Base-by-base conservation (phyloP, 805 yeast genomes). In the Pichia eremophila region DNA sequence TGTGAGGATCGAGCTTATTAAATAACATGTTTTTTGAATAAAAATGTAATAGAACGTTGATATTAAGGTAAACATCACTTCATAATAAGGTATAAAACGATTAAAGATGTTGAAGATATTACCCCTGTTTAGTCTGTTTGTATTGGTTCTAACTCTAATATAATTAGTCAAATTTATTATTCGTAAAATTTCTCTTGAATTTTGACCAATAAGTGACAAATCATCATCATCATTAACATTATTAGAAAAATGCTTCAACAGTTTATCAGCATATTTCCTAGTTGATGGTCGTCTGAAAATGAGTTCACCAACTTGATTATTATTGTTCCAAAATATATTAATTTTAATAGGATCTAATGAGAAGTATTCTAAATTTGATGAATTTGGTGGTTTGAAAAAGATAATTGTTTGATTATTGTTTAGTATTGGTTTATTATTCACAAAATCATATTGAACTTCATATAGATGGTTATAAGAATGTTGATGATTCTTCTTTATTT, bases 331-430 rank as follows among this genome's bases (percentile, higher is more conserved):
- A 40, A 72, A 71, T 4, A 75, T 71, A 52, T 81, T 83, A 10
- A 89, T 71, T 4, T 78, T 66, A 4, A 88, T 84, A 0, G 96
- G 95, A n/a, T 72, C 67, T 4, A 81, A 60, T 0, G 96, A 81
- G 53, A 78, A 83, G 60, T 85, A 87, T 54, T 89, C 95, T 71
- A 90, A 72, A 49, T 77, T 74, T 29, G 71, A 71, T 18, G 83
- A 77, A 40, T 75, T 73, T 0, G 97, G 97, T 1, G 93, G 83
- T 27, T 75, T 74, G 59, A 78, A 89, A n/a, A 74, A 55, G 5
- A 83, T 64, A 3, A 79, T 39, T 40, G 57, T 60, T 39, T 57
- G 61, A 32, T 57, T 37, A 2, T 43, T 22, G 3, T 47, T 44
- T 29, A 58, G 27, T 5, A 53, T 39, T 11, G 64, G 64, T 17